Evolutionary conservation across 116 monocot genomes (phyloP).

Genomic region (Cymodocea nodosa): DNA sequence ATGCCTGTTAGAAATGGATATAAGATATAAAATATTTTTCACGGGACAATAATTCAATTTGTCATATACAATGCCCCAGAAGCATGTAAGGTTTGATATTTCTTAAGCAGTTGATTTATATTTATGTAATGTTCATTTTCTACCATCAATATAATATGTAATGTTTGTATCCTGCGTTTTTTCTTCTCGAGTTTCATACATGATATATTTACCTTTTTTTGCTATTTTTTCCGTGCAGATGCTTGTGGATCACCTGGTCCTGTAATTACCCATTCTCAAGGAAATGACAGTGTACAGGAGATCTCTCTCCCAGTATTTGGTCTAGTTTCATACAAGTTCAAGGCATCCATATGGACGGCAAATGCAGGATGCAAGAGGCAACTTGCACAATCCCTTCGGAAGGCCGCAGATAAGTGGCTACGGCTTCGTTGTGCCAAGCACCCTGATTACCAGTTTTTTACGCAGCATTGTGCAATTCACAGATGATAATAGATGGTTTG

Average conservation of each 20-base stretch:
- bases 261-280: constrained; percentile 12
- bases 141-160: too few species aligned
- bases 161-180: neutral
- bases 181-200: neutral
- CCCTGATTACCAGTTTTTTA: constrained; percentile 17
- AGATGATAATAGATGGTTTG: constrained; percentile 4
- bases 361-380: constrained; percentile 22
- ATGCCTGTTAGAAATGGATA: too few species aligned
- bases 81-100: too few species aligned
- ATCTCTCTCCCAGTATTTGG: constrained; percentile 57
- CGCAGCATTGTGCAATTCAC: constrained; percentile 2
- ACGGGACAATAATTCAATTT: too few species aligned
- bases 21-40: too few species aligned
- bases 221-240: neutral
- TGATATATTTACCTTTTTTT: neutral
- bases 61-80: too few species aligned
- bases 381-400: constrained; percentile 25
- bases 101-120: too few species aligned
- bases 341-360: constrained; percentile 40
- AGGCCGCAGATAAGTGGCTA: constrained; percentile 55
- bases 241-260: constrained; percentile 8
- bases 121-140: too few species aligned
- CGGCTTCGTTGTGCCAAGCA: constrained; percentile 24
- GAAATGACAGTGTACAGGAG: constrained; percentile 16
- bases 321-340: constrained; percentile 59